A percentile compares a stretch with the other conserved stretches of the same genome.
These are phyloP conservation scores for Rhodamnia rubescens DNA, from an alignment of 345 rosid genomes.

Conservation along the genomic window DNA sequence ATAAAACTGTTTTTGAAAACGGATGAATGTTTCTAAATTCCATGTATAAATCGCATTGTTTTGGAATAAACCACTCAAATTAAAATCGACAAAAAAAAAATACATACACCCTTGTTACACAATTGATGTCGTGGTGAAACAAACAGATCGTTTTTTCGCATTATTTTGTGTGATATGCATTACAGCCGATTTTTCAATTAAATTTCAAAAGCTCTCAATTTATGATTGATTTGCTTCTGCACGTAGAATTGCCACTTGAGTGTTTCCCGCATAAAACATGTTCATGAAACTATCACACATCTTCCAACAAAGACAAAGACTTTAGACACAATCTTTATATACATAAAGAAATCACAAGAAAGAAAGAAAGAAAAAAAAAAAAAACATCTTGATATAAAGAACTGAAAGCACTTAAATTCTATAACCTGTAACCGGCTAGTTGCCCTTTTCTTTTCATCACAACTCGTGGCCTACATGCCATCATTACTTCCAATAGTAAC, in stretches of 20 bases:
- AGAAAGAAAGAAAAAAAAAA: no score
- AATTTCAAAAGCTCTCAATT: neutral
- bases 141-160: neutral
- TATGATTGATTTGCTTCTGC: neutral
- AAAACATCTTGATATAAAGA: neutral
- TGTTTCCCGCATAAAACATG: neutral
- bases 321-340: neutral
- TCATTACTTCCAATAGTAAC: neutral
- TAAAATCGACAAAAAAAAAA: neutral
- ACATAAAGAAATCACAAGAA: neutral
- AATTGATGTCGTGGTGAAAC: neutral
- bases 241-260: neutral
- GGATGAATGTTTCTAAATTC: no score
- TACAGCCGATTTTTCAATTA: neutral
- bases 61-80: no score
- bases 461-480: neutral
- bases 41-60: no score
- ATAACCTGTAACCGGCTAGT: neutral
- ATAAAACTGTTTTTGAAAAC: neutral
- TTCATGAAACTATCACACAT: neutral
- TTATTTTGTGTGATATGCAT: neutral
- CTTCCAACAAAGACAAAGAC: neutral
- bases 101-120: neutral
- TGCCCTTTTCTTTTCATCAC: neutral
- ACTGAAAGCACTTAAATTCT: neutral